These are phyloP conservation scores for Fusarium vanettenii DNA, from an alignment of 2,329 filamentous ascomycete species.

Conservation along the genomic window DNA sequence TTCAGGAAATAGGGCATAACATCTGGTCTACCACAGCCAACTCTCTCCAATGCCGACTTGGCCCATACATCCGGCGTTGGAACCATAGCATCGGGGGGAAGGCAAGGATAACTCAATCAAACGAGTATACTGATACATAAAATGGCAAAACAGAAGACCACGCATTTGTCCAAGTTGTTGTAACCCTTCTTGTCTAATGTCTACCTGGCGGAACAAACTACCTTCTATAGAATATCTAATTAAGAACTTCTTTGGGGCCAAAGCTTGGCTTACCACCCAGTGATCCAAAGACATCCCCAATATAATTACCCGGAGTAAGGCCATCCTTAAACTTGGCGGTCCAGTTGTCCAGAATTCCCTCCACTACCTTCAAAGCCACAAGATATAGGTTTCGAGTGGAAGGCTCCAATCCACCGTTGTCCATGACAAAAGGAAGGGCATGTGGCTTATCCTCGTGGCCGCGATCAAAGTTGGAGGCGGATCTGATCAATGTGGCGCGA, in stretches of 20 bases:
- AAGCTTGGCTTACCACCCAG: constrained; percentile 31
- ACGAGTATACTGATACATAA: neutral
- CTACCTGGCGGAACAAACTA: neutral
- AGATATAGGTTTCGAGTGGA: constrained; percentile 34
- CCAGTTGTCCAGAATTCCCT: constrained; percentile 26
- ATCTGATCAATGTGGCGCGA: constrained; percentile 25
- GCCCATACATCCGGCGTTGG: neutral
- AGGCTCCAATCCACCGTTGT: constrained; percentile 32
- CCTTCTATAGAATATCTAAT: neutral
- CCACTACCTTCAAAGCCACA: constrained; percentile 15
- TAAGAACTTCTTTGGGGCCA: constrained; percentile 6
- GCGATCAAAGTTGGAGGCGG: constrained; percentile 36
- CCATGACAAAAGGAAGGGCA: constrained; percentile 33
- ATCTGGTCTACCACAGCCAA: constrained; percentile 2
- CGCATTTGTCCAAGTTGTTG: neutral
- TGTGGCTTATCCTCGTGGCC: constrained; percentile 31
- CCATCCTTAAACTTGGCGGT: constrained; percentile 20
- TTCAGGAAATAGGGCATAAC: constrained; percentile 6
- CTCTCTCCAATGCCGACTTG: neutral
- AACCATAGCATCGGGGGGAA: neutral
- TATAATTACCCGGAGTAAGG: constrained; percentile 14
- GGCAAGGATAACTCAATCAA: neutral
- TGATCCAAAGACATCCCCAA: constrained; percentile 35
- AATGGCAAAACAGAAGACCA: neutral
- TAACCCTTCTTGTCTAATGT: neutral